Evolutionary conservation across 768 basidiomycete genomes (phyloP).

Genomic region (Boletus edulis): DNA sequence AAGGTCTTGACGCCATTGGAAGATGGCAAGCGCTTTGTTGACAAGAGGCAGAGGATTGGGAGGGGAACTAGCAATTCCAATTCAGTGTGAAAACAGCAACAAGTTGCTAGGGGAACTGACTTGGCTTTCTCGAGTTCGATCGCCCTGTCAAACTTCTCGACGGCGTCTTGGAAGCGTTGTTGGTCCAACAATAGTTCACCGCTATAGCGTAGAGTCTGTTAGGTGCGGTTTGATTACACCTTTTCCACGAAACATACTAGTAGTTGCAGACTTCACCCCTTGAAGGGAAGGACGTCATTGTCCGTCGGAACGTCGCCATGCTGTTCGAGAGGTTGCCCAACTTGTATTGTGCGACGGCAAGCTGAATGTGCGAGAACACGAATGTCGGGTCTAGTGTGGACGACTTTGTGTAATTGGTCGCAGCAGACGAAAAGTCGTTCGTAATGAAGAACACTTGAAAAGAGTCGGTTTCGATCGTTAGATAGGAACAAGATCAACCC

Average conservation of each 20-base stretch:
- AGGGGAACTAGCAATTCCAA: slow-evolving; percentile 37
- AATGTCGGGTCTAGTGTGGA: slow-evolving; percentile 83
- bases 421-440: slow-evolving; percentile 82
- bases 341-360: slow-evolving; percentile 98
- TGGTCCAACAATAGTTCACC: slow-evolving; percentile 95
- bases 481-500: background rate
- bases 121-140: slow-evolving; percentile 82
- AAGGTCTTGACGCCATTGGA: slow-evolving; percentile 94
- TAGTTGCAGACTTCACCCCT: slow-evolving; percentile 92
- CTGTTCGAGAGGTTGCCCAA: slow-evolving; percentile 69
- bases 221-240: background rate
- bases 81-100: background rate
- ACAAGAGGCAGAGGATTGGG: slow-evolving; percentile 90
- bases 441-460: slow-evolving; percentile 87
- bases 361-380: slow-evolving; percentile 96
- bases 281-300: slow-evolving; percentile 81
- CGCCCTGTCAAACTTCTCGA: slow-evolving; percentile 91
- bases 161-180: slow-evolving; percentile 79
- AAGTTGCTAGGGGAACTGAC: slow-evolving; percentile 35
- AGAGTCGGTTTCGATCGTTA: background rate
- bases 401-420: slow-evolving; percentile 88
- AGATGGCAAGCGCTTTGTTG: slow-evolving; percentile 96
- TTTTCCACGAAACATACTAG: slow-evolving; percentile 56
- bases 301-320: slow-evolving; percentile 88
- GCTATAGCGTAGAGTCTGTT: slow-evolving; percentile 38